Conservation (phyloP, 225 moss, liverwort and hornwort species). For the Straminergon stramineum region DNA sequence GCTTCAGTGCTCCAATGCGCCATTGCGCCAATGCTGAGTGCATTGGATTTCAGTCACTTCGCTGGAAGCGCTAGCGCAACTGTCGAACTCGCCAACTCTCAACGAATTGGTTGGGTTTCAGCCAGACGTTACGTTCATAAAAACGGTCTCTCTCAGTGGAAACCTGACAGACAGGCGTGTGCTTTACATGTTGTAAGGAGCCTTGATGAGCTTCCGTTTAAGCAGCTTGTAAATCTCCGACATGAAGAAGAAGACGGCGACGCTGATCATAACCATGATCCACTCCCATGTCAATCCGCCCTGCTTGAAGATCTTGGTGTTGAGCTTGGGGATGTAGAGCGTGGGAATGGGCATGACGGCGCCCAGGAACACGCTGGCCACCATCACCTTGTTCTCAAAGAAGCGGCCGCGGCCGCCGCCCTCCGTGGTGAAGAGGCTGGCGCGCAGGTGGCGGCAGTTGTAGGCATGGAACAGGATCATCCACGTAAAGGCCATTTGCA, state of each 20-base stretch:
- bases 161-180: background rate
- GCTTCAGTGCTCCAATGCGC: background rate
- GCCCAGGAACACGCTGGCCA: constrained; percentile 27
- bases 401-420: constrained; percentile 18
- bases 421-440: constrained; percentile 12
- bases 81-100: background rate
- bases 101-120: background rate
- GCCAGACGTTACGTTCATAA: background rate
- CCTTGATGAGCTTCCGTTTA: constrained; percentile 22
- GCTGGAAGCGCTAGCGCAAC: background rate
- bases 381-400: constrained; percentile 22
- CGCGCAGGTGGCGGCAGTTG: constrained; percentile 39
- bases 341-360: constrained; percentile 27
- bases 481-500: constrained; percentile 40
- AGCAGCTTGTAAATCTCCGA: constrained; percentile 38
- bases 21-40: background rate
- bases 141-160: too few relatives aligned
- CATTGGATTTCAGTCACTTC: background rate
- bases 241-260: constrained; percentile 18
- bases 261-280: constrained; percentile 9
- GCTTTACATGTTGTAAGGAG: constrained; percentile 27
- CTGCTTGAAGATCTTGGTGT: constrained; percentile 47
- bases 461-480: constrained; percentile 51
- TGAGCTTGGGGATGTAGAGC: constrained; percentile 37
- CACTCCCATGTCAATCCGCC: constrained; percentile 35